Evolutionary conservation across 2,329 filamentous ascomycete genomes (phyloP).

Genomic region (Chaetomiaceae sp.): DNA sequence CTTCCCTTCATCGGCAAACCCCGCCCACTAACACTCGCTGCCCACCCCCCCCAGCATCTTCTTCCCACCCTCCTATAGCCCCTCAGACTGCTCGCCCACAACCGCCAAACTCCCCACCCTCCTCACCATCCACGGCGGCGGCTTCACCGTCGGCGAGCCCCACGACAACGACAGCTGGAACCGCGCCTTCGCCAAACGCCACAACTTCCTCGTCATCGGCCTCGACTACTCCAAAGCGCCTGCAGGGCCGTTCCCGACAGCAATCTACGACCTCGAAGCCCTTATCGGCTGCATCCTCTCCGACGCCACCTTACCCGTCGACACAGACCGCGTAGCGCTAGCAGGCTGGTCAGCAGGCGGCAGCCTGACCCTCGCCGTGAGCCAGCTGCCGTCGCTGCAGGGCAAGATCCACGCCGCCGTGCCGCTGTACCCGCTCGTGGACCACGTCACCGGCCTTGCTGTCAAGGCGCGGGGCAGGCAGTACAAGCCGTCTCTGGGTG

Average conservation of each 20-base stretch:
- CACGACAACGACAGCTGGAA: conserved; percentile 46
- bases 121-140: conserved; percentile 50
- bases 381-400: conserved; percentile 37
- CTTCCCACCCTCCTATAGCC: conserved; percentile 35
- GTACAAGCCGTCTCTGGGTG: conserved; percentile 34
- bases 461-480: conserved; percentile 32
- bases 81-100: conserved; percentile 16
- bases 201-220: conserved; percentile 42
- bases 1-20: neutral
- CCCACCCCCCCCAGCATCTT: conserved; percentile 34
- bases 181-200: conserved; percentile 37
- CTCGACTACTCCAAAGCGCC: conserved; percentile 50
- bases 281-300: conserved; percentile 39
- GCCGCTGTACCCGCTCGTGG: conserved; percentile 42
- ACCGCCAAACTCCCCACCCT: conserved; percentile 38
- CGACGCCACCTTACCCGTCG: conserved; percentile 44
- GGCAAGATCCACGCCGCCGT: conserved; percentile 35
- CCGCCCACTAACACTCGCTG: neutral
- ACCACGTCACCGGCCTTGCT: conserved; percentile 34
- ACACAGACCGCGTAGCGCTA: conserved; percentile 38
- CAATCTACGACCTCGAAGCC: conserved; percentile 43
- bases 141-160: conserved; percentile 43
- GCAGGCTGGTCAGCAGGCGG: conserved; percentile 50
- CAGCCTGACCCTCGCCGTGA: conserved; percentile 41
- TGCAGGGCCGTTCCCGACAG: conserved; percentile 39